Evolutionary conservation across 495 filamentous ascomycete genomes (phyloP).

Genomic region (Chlorociboria aeruginascens): DNA sequence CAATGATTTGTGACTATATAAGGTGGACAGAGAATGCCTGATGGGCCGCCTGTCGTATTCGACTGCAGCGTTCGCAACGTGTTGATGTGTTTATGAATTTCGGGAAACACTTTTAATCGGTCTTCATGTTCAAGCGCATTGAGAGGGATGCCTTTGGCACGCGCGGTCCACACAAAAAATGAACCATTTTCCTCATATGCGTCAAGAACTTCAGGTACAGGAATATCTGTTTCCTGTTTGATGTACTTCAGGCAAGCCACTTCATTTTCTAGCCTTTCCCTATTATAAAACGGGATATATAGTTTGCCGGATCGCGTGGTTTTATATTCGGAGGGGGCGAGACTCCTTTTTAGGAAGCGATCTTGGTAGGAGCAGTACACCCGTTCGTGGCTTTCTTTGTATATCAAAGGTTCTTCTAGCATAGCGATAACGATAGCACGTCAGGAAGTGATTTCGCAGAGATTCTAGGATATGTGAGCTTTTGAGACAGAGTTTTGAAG

Average conservation of each 20-base stretch:
- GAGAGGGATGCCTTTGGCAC: too few species aligned
- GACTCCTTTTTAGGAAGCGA: constrained; percentile 5
- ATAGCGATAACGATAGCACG: neutral
- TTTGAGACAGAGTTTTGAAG: neutral
- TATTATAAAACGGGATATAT: too few species aligned
- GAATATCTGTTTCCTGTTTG: neutral
- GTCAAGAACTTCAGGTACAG: too few species aligned
- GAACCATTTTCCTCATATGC: too few species aligned
- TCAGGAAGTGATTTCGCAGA: neutral
- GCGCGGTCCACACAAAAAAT: too few species aligned
- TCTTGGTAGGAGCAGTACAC: neutral
- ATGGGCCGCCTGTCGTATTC: constrained; percentile 1
- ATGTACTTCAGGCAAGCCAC: too few species aligned
- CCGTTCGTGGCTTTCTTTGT: neutral
- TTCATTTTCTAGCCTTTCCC: too few species aligned
- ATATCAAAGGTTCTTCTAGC: neutral
- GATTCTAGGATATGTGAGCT: neutral
- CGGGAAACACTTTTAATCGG: too few species aligned
- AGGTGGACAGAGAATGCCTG: constrained; percentile 7
- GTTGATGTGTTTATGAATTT: too few species aligned
- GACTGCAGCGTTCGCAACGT: neutral
- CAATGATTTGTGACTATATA: neutral
- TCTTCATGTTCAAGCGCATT: too few species aligned
- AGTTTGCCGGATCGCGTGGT: too few species aligned
- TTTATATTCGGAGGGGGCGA: neutral